Percentiles rank a stretch among this genome's conserved stretches.
Evolutionary conservation across 2,329 filamentous ascomycete genomes (phyloP).

Genomic region (Chaetomiaceae sp.): DNA sequence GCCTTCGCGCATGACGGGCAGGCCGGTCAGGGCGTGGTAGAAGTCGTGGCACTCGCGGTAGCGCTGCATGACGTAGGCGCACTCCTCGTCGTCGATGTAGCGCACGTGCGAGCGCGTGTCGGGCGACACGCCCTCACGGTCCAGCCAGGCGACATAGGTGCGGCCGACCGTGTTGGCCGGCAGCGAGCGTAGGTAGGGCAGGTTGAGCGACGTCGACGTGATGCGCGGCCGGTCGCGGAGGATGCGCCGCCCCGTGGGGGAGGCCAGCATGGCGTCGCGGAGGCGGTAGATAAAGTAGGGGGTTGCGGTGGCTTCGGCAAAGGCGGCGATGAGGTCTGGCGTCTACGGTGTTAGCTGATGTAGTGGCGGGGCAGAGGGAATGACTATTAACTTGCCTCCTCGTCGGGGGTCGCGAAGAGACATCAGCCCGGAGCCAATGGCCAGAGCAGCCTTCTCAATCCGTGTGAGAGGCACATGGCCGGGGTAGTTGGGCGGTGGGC

Average conservation of each 20-base stretch:
- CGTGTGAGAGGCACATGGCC: slow-evolving; percentile 85
- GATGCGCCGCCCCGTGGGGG: slow-evolving; percentile 81
- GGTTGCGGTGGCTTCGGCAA: slow-evolving; percentile 91
- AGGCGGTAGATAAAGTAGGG: slow-evolving; percentile 94
- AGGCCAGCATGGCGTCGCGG: slow-evolving; percentile 82
- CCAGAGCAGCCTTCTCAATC: slow-evolving; percentile 69
- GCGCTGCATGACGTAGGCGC: slow-evolving; percentile 96
- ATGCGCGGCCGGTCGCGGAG: slow-evolving; percentile 86
- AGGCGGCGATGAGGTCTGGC: slow-evolving; percentile 78
- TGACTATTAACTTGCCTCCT: slow-evolving; percentile 62
- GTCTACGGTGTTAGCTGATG: neutral
- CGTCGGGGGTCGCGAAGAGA: slow-evolving; percentile 71
- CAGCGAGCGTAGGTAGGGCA: slow-evolving; percentile 66
- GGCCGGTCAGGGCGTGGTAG: slow-evolving; percentile 87
- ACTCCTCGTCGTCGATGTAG: slow-evolving; percentile 92
- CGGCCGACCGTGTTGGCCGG: slow-evolving; percentile 71
- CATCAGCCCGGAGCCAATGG: slow-evolving; percentile 58
- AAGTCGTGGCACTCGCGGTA: slow-evolving; percentile 98
- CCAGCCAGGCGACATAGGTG: slow-evolving; percentile 85
- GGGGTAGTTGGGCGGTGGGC: slow-evolving; percentile 81
- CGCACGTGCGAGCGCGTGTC: slow-evolving; percentile 79
- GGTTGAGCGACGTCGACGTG: slow-evolving; percentile 64
- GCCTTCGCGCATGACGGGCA: slow-evolving; percentile 89
- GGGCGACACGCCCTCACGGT: slow-evolving; percentile 86
- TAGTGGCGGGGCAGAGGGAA: neutral